Base-by-base conservation (phyloP, 352 stramenopile species). In the Pythium dissotocum region DNA sequence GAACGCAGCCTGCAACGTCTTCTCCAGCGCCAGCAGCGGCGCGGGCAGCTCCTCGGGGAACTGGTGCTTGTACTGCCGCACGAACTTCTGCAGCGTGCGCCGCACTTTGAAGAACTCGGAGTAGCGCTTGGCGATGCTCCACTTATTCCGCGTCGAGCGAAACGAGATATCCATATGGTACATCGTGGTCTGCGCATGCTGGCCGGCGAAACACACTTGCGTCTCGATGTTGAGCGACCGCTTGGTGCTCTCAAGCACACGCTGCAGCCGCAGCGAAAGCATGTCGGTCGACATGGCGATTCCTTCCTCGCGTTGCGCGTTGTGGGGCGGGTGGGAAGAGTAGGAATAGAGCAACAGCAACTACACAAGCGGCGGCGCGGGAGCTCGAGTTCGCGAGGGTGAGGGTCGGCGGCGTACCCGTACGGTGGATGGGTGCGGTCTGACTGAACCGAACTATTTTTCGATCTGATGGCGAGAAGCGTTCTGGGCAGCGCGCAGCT, bases 131-230 rank as follows among this genome's bases (percentile, higher is more conserved):
- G 82, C 77, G 61, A 95, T 93, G 67, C 76, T 93, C 87, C 87
- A 95, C 70, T 93, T 94, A 67, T 93, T 91, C 44, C 85, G 85
- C 52, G 88, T 95, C 30, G 77, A 88, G 53, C 78, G 82, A 73
- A 93, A 95, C 9, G 84, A 93, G 38, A 95, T 91, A 70, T 94
- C 87, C 81, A 95, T 91, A 61, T 89, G 85, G 71, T 95, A 95
- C 69, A 94, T 84, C 36, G 85, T 95, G 56, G 82, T 85, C n/a
- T 83, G 82, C 28, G 78, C 61, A 33, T 79, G 72, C 35, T 79
- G 60, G 16, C 78, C 78, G 6, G 72, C 72, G 26, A 82, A 73
- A 49, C 76, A 80, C 70, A 93, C 81, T 59, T 91, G 77, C n/a
- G 88, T 92, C 77, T 78, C 85, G 65, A 94, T 90, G 71, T 85